Base-by-base conservation (phyloP, 2,329 filamentous ascomycete species). In the Elsinoe ampelina region DNA sequence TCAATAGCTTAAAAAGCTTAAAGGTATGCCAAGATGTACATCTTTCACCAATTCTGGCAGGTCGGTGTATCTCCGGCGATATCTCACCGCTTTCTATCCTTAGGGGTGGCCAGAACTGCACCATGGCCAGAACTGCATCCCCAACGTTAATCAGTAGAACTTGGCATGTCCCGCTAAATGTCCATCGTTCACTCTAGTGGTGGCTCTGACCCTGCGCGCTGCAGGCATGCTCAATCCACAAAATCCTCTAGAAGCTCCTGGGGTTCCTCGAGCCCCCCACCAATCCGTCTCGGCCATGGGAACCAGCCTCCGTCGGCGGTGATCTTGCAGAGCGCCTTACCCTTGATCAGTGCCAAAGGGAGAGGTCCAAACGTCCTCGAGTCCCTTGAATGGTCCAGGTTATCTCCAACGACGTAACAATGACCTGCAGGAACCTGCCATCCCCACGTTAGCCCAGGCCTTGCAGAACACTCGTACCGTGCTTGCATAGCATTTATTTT, bases 331-430 rank as follows among this genome's bases (percentile, higher is more conserved):
- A 92, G 72, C 2, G 93, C 84, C 69, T 95, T 97, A 47, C 90
- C 90, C 64, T 80, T 84, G 43, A 98, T 81, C 61, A 98, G 74
- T 1, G 82, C 92, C 66, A 98, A 74, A 0, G 93, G 93, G 26
- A 98, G 69, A 0, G 93, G 89, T 0, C 93, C 93, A 73, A 86
- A 95, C 39, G 84, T 77, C 60, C 93, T 83, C 42, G 90, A 96
- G 74, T 98, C 93, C 61, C 89, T 77, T 20, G 90, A 96, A 65
- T 81, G 86, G 2, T 82, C 78, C 60, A 95, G 67, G 70, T 97
- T 97, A 71, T 98, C 93, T 2, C 93, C 93, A 2, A 84, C 81
- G 5, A 96, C 75, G 82, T 89, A 97, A 65, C 90, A 95, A 75
- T 98, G 93, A 1, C 93, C 93, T 66, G 87, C 77, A 0, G 93